Conservation (phyloP, 331 rosid species). For the Prunus yedoensis region DNA sequence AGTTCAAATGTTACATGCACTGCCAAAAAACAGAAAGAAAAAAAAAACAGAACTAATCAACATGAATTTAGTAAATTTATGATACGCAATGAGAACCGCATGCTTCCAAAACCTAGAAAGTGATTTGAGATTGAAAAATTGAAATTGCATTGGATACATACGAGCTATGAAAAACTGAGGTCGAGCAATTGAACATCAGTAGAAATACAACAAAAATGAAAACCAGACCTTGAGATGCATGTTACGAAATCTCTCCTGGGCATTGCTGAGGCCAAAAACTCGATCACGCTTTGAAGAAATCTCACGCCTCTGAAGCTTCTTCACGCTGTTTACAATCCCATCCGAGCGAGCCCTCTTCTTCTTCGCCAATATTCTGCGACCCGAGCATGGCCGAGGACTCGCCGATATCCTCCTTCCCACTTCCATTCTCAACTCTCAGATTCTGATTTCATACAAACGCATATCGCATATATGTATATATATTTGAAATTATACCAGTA, state of each 20-base stretch:
- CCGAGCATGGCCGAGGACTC: slow-evolving; percentile 85
- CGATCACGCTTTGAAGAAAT: slow-evolving; percentile 85
- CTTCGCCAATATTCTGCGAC: slow-evolving; percentile 69
- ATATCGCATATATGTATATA: too few species aligned
- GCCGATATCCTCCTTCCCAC: slow-evolving; percentile 80
- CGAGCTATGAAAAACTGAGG: background rate
- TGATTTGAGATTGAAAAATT: background rate
- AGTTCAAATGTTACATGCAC: background rate
- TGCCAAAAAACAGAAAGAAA: too few species aligned
- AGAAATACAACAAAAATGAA: background rate
- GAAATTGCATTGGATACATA: background rate
- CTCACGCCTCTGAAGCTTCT: slow-evolving; percentile 90
- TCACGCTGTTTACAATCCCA: slow-evolving; percentile 86
- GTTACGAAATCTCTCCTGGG: slow-evolving; percentile 87
- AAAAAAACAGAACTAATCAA: background rate
- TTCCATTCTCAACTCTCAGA: slow-evolving; percentile 47
- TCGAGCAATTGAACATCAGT: background rate
- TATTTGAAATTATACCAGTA: too few species aligned
- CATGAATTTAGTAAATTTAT: background rate
- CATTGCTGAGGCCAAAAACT: slow-evolving; percentile 75
- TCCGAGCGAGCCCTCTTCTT: slow-evolving; percentile 70
- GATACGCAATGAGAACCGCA: background rate
- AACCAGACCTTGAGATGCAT: slow-evolving; percentile 67
- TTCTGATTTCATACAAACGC: slow-evolving; percentile 1
- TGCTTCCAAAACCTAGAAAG: background rate